Evolutionary conservation across 257 asterid genomes (phyloP), one percentile per base, ranked within the genome.

Genomic region (Haberlea rhodopensis): DNA sequence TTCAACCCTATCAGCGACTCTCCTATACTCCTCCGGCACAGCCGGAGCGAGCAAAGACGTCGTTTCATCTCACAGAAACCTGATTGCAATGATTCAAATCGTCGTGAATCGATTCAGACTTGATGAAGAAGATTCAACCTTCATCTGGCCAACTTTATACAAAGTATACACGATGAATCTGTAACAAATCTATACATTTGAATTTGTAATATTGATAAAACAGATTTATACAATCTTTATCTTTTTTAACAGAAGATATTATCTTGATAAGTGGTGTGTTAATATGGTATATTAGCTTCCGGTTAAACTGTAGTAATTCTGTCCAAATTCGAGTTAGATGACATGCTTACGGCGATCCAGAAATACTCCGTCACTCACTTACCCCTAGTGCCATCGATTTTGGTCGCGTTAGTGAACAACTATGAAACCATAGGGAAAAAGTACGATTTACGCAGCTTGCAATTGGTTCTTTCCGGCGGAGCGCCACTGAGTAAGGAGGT

Each of bases 41-140:
- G 89, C 99, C 49, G 99, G 99, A 11, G 89, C 86, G 45, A 92
- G 99, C 78, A 92, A 92, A 72, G 99, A 97, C 40, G 99, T 92
- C 4, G 79, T 87, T 25, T 87, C 97, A 5, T 82, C 99, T 3
- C 97, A 92, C 76, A 57, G 79, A 8, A 92, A 89, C 71, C 32
- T 87, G 20, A 85, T 89, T 13, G 88, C 96, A 0, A 74, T 81
- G 89, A 83, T 89, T 53, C 91, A 92, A 26, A 87, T 85, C 0
- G 66, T 89, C 2, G 73, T 69, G 1, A 21, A 29, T 7, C 83
- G 96, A 45, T 85, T 85, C 72, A 74, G 31, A 21, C 60, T 78
- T 10, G 70, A 75, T 13, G 75, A 65, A 5, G 75, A 18, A 6
- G 71, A 63, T 20, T 79, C 73, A 10, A 89, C 86, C 0, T 82